These are phyloP conservation scores for Coemansia sp. DNA, from an alignment of 192 early-diverging fungal genomes.

Conservation along the genomic window DNA sequence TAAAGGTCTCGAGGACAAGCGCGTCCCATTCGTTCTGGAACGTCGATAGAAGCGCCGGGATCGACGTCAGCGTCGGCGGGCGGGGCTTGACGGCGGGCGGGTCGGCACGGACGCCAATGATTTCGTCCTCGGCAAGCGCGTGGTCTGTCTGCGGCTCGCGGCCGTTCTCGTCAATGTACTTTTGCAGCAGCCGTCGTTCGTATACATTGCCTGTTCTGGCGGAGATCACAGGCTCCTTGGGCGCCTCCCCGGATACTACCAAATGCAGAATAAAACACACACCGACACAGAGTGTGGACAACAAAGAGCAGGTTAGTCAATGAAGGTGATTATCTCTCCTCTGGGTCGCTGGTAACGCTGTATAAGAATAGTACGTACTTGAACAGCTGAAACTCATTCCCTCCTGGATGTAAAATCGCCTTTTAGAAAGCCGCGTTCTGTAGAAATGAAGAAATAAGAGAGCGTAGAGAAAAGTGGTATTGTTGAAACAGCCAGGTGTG, in stretches of 20 bases:
- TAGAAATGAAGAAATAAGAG: too few species aligned
- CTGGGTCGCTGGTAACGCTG: not conserved
- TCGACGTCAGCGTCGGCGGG: slow-evolving; percentile 85
- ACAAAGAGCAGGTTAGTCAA: not conserved
- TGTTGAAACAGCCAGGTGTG: too few species aligned
- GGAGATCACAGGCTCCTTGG: slow-evolving; percentile 86
- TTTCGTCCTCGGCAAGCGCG: slow-evolving; percentile 52
- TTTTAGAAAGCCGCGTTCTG: too few species aligned
- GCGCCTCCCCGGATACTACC: slow-evolving; percentile 90
- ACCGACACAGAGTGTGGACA: too few species aligned
- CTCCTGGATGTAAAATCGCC: too few species aligned
- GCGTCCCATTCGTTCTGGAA: slow-evolving; percentile 98
- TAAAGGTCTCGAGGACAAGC: slow-evolving; percentile 92
- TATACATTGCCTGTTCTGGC: slow-evolving; percentile 81
- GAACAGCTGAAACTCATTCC: slow-evolving; percentile 46
- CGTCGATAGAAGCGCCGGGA: slow-evolving; percentile 82
- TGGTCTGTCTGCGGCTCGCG: slow-evolving; percentile 81
- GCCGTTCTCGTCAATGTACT: slow-evolving; percentile 81
- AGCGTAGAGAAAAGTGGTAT: not conserved
- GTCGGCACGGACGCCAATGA: slow-evolving; percentile 21
- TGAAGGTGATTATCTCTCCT: not conserved
- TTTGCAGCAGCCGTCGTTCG: slow-evolving; percentile 84
- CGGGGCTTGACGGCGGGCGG: slow-evolving; percentile 76
- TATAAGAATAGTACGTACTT: slow-evolving; percentile 17
- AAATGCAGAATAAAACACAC: too few species aligned